phyloP scores from a whole-genome alignment of 2,329 filamentous ascomycete species.

The Ophiocordyceps camponoti-rufipedis region DNA sequence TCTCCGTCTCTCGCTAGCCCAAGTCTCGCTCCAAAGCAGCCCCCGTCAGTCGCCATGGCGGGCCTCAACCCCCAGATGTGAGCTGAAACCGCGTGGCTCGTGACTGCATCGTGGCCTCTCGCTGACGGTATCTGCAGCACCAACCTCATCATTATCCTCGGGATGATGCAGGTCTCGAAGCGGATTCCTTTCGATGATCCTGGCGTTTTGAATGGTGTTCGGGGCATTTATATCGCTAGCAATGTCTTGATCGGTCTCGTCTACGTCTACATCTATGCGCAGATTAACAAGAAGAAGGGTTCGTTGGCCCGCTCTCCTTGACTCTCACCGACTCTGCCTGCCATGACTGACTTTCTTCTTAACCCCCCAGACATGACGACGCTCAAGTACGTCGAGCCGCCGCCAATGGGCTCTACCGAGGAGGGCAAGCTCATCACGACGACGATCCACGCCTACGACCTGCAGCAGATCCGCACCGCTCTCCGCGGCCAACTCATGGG shows the following conservation, averaged over 20 bases:
- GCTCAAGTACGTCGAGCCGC: slow-evolving; percentile 94
- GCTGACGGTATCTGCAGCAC: slow-evolving; percentile 33
- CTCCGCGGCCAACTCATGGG: slow-evolving; percentile 92
- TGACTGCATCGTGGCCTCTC: not conserved
- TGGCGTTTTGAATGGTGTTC: slow-evolving; percentile 35
- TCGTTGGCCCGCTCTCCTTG: slow-evolving; percentile 11
- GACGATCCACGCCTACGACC: slow-evolving; percentile 90
- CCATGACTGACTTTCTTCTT: slow-evolving; percentile 1
- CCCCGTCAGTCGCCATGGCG: slow-evolving; percentile 24
- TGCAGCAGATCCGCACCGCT: slow-evolving; percentile 62
- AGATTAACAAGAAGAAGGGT: slow-evolving; percentile 98
- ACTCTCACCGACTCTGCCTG: no score
- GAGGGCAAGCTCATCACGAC: slow-evolving; percentile 94
- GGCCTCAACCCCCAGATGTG: slow-evolving; percentile 47
- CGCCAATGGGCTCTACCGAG: slow-evolving; percentile 81
- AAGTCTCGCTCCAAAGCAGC: no score
- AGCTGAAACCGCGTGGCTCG: slow-evolving; percentile 8
- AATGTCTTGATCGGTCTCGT: slow-evolving; percentile 70
- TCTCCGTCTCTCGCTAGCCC: not conserved
- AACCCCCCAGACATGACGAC: slow-evolving; percentile 64
- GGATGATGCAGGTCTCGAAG: slow-evolving; percentile 98
- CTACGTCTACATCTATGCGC: slow-evolving; percentile 68
- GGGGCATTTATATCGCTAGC: slow-evolving; percentile 35
- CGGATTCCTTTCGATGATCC: slow-evolving; percentile 86
- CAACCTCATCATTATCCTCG: slow-evolving; percentile 86